Evolutionary conservation across 345 rosid genomes (phyloP), one percentile per base, ranked within the genome.

Genomic region (Turnera subulata): DNA sequence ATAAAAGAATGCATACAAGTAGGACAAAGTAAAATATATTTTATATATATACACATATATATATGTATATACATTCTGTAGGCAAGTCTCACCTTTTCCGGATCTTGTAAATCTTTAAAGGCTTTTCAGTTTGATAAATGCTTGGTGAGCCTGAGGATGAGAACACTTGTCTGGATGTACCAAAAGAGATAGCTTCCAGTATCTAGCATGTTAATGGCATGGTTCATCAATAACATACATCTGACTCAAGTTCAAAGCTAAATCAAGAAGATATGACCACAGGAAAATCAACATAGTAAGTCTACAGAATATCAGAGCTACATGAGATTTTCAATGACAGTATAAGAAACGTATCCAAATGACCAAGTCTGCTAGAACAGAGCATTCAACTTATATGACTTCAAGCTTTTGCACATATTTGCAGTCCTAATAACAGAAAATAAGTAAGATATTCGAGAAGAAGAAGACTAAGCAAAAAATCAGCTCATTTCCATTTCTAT

Each of bases 121-220:
- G 98, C 89, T 73, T 86, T 89, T 92, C 55, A 92, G 69, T 73
- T 70, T 71, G 64, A 92, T 76, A 56, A 92, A 92, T 59, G 96
- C 95, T 73, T 86, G 79, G 64, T 92, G 77, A 16, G 98, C 96
- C 72, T 84, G 95, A n/a, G 96, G 96, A 76, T 89, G 98, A 68
- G 96, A 74, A 65, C 96, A 92, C 65, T 89, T 92, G 76, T 92
- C 96, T 10, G 95, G 98, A 68, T 86, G 96, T 73, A 92, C 98
- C 65, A 89, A 63, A 68, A 92, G 96, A 21, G 96, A 92, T 69
- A 92, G 68, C 73, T 86, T 92, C 98, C 98, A 89, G 59, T 92
- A 92, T 80, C 98, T 92, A 61, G 19, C 26, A 9, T 40, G 11
- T 45, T 9, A 5, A 32, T 23, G 39, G n/a, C n/a, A 50, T 14